Evolutionary conservation across 2,329 filamentous ascomycete species (phyloP), one percentile per base, ranked within the genome.

Genomic region (Trichoderma lentiforme): DNA sequence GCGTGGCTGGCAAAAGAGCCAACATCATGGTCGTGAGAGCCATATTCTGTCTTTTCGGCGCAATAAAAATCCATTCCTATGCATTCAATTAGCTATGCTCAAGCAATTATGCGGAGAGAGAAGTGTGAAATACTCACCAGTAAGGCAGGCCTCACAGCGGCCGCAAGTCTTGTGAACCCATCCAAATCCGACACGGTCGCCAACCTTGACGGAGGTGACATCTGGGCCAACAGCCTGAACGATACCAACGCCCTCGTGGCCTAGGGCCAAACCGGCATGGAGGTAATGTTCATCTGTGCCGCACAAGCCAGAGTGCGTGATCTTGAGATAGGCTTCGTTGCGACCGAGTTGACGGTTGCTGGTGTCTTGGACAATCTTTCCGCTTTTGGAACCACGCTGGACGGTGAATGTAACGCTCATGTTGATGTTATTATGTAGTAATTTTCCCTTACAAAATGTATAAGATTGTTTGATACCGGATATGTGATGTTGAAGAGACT

Each of bases 1-100:
- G 81, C 82, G 72, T 82, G 80, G 9, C 81, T 79, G 3, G 81
- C 79, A 63, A 86, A 83, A n/a, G 82, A 81, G 28, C 84, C 84
- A 74, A 84, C 81, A 71, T 85, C 82, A 11, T 79, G 75, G 71
- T 84, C 79, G n/a, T 63, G 47, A 32, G 75, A 78, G 21, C 76
- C 77, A 71, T 82, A 85, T 9, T 81, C 77, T 28, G 75, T 76
- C 12, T 81, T 80, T 71, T 79, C 73, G 18, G 75, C 61, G 74
- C 82, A 84, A 71, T 80, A 81, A 60, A 79, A 74, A 58, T 85
- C 82, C 12, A 70, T 5, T 18, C 67, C 67, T 70, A 3, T 14
- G 5, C 6, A 3, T n/a, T 6, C 1, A 24, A 26, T 68, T 18
- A 60, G 53, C 8, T 11, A 26, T 3, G 1, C 12, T n/a, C 14